Conservation (phyloP, 1,139 yeast genomes). For the Ogataea hybrid region DNA sequence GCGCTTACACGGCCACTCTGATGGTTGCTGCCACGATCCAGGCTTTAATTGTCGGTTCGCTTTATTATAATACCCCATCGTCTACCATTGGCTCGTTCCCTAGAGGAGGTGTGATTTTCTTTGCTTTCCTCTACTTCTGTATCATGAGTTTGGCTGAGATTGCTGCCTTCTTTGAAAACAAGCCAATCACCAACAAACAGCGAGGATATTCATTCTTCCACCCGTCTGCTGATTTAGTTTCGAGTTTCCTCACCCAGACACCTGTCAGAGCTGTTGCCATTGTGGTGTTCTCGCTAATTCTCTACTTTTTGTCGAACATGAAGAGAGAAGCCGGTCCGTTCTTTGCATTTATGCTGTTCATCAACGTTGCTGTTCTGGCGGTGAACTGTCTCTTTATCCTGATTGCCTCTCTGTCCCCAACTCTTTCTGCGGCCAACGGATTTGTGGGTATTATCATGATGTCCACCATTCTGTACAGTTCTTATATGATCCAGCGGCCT, state of each 20-base stretch:
- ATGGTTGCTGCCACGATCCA: slow-evolving; percentile 47
- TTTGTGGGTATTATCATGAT: slow-evolving; percentile 48
- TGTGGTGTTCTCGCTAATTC: slow-evolving; percentile 42
- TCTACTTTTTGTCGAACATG: slow-evolving; percentile 52
- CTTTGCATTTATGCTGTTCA: slow-evolving; percentile 49
- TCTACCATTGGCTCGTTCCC: slow-evolving; percentile 51
- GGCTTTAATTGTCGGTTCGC: slow-evolving; percentile 52
- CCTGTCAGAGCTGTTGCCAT: slow-evolving; percentile 49
- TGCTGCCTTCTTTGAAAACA: slow-evolving; percentile 44
- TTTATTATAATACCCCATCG: slow-evolving; percentile 46
- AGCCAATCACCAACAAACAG: slow-evolving; percentile 57
- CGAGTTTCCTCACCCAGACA: slow-evolving; percentile 43
- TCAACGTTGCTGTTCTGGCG: slow-evolving; percentile 37
- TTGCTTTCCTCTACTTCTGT: slow-evolving; percentile 50
- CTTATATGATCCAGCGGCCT: slow-evolving; percentile 20
- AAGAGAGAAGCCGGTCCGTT: slow-evolving; percentile 53
- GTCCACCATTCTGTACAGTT: slow-evolving; percentile 37
- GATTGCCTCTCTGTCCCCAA: slow-evolving; percentile 53
- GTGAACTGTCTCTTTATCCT: slow-evolving; percentile 52
- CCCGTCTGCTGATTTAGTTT: slow-evolving; percentile 58
- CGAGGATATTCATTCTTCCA: slow-evolving; percentile 54
- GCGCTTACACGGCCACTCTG: slow-evolving; percentile 46
- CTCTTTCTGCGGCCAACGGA: slow-evolving; percentile 49
- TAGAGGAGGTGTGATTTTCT: slow-evolving; percentile 57
- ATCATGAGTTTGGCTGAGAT: slow-evolving; percentile 57